These are phyloP conservation scores for Coelastrella sp. DNA, from an alignment of 139 green algal genomes.

Conservation along the genomic window DNA sequence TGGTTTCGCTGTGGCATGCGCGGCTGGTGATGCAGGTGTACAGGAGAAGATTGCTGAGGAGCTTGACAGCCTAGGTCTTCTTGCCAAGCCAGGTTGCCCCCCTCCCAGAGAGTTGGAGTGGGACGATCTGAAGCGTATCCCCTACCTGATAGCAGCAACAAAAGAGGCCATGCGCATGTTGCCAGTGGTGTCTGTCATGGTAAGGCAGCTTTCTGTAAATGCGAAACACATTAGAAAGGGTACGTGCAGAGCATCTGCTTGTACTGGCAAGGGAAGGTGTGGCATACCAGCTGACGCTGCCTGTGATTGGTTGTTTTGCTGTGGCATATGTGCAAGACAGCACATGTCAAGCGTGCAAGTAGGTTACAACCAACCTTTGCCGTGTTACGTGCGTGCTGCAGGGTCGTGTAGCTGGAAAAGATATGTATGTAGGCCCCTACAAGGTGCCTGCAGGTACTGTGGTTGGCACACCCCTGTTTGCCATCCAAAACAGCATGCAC, in stretches of 20 bases:
- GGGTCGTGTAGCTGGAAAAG: neutral
- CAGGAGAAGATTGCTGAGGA: conserved; percentile 61
- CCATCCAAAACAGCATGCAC: conserved; percentile 61
- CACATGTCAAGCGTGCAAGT: no score
- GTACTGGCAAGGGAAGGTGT: no score
- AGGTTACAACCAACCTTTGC: no score
- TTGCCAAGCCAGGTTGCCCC: conserved; percentile 44
- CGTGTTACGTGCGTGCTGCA: no score
- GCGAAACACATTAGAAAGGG: no score
- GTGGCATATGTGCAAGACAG: no score
- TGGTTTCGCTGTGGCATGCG: no score
- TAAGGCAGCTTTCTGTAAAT: no score
- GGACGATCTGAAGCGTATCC: conserved; percentile 36
- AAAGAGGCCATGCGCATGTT: conserved; percentile 70
- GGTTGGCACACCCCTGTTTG: conserved; percentile 59
- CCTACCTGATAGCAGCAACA: conserved; percentile 41
- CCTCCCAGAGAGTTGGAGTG: conserved; percentile 40
- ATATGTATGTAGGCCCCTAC: conserved; percentile 40
- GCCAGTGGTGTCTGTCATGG: conserved; percentile 67
- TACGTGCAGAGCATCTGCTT: no score
- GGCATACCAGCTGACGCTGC: no score
- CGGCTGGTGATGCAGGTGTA: conserved; percentile 27
- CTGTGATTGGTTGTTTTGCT: no score
- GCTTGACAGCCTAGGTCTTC: conserved; percentile 60
- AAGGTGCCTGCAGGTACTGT: conserved; percentile 21